Evolutionary conservation across 139 green algal species (phyloP).

Genomic region (Raphidocelis subcapitata): DNA sequence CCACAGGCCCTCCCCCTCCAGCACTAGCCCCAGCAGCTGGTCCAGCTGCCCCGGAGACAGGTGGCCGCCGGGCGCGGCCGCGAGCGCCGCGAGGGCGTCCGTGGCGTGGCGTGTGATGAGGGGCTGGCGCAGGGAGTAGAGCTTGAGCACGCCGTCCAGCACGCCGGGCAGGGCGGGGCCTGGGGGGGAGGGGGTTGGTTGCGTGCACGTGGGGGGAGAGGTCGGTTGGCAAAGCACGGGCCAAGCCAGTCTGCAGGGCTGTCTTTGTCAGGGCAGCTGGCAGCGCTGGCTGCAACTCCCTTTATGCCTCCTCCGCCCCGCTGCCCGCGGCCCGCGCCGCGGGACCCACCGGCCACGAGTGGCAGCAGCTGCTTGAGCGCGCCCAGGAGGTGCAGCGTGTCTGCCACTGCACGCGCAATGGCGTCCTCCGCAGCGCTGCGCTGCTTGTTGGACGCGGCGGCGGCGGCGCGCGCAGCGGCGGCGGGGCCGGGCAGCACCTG

Average conservation of each 20-base stretch:
- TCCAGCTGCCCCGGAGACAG: constrained; percentile 42
- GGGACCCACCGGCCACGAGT: constrained; percentile 40
- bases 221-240: too few relatives aligned
- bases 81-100: constrained; percentile 50
- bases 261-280: too few relatives aligned
- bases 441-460: constrained; percentile 72
- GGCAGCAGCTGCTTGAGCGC: constrained; percentile 57
- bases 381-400: constrained; percentile 80
- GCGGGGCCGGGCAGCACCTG: constrained; percentile 65
- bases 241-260: too few relatives aligned
- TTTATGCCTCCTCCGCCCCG: too few relatives aligned
- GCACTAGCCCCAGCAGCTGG: constrained; percentile 56
- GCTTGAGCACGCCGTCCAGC: constrained; percentile 57
- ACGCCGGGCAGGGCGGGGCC: constrained; percentile 19
- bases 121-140: constrained; percentile 71
- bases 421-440: constrained; percentile 67
- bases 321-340: neutral
- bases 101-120: constrained; percentile 71
- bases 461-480: constrained; percentile 65
- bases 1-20: constrained; percentile 9
- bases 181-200: neutral
- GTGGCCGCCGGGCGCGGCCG: constrained; percentile 9
- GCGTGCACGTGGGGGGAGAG: neutral
- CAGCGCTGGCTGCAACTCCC: too few relatives aligned
- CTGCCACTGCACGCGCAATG: constrained; percentile 65